phyloP scores from a whole-genome alignment of 192 early-diverging fungal species.

The Lunasporangiospora selenospora region DNA sequence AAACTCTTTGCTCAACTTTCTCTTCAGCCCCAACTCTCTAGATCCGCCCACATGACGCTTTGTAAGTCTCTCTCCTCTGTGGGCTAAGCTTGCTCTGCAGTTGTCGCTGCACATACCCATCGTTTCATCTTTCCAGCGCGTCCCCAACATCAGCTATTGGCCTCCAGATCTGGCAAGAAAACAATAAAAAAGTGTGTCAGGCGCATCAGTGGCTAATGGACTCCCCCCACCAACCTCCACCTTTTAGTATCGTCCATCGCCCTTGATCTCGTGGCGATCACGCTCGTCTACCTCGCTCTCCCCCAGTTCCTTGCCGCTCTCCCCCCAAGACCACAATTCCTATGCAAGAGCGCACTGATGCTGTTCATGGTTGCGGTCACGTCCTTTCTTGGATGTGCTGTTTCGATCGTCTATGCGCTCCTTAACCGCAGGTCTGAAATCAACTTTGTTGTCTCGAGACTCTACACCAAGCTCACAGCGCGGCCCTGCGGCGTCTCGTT shows the following conservation, averaged over 20 bases:
- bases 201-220: not conserved
- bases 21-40: not conserved
- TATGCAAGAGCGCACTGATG: constrained; percentile 26
- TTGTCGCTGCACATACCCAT: too few species aligned
- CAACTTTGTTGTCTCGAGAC: constrained; percentile 68
- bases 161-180: not conserved
- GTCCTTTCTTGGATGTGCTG: constrained; percentile 53
- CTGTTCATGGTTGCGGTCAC: constrained; percentile 46
- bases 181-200: not conserved
- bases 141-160: not conserved
- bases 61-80: too few species aligned
- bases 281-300: constrained; percentile 12
- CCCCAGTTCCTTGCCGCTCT: constrained; percentile 13
- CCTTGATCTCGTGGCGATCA: constrained; percentile 6
- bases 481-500: constrained; percentile 64
- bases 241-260: not conserved
- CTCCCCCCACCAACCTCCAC: not conserved
- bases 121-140: not conserved
- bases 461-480: constrained; percentile 57
- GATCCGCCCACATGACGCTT: not conserved
- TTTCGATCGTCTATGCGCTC: constrained; percentile 62
- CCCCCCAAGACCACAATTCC: constrained; percentile 29
- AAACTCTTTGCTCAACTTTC: not conserved
- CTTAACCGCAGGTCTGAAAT: constrained; percentile 60
- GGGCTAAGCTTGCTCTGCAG: too few species aligned